These are phyloP conservation scores for Lasiodiplodia citricola DNA, from an alignment of 2,329 filamentous ascomycete genomes.

Conservation along the genomic window DNA sequence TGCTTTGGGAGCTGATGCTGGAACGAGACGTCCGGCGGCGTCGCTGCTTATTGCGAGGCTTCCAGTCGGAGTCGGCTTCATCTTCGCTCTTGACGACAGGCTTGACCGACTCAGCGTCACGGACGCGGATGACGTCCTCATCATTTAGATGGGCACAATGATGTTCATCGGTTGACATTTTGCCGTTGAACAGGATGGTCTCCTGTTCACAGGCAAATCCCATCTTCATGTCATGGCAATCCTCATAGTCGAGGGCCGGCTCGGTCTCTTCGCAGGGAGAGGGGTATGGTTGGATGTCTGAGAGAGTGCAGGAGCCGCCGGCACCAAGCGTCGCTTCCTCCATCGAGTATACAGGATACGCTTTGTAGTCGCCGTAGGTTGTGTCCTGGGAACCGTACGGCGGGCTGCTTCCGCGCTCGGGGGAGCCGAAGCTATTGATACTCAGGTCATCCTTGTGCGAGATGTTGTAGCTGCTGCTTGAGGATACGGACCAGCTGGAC, in stretches of 20 bases:
- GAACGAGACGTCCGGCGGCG: slow-evolving; percentile 38
- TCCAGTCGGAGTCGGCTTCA: slow-evolving; percentile 42
- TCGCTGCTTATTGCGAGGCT: slow-evolving; percentile 33
- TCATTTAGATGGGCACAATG: background rate
- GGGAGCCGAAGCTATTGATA: slow-evolving; percentile 32
- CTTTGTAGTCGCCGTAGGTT: slow-evolving; percentile 6
- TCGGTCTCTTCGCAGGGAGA: slow-evolving; percentile 33
- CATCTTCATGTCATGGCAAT: slow-evolving; percentile 34
- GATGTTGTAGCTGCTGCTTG: slow-evolving; percentile 35
- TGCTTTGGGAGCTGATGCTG: slow-evolving; percentile 30
- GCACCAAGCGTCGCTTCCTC: slow-evolving; percentile 16
- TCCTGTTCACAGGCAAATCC: slow-evolving; percentile 34
- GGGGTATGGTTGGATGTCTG: slow-evolving; percentile 42
- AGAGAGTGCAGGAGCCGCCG: slow-evolving; percentile 34
- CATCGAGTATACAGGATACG: slow-evolving; percentile 11
- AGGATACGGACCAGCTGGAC: slow-evolving; percentile 38
- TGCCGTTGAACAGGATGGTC: slow-evolving; percentile 23
- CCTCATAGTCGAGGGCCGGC: slow-evolving; percentile 34
- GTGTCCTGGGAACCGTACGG: slow-evolving; percentile 8
- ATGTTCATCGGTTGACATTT: background rate
- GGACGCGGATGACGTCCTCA: slow-evolving; percentile 28
- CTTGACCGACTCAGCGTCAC: slow-evolving; percentile 45
- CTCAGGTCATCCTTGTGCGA: slow-evolving; percentile 38
- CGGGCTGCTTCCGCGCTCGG: slow-evolving; percentile 13
- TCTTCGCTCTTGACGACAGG: slow-evolving; percentile 38